phyloP scores from a whole-genome alignment of 1,284 basidiomycete genomes.

The Mycena citricolor region DNA sequence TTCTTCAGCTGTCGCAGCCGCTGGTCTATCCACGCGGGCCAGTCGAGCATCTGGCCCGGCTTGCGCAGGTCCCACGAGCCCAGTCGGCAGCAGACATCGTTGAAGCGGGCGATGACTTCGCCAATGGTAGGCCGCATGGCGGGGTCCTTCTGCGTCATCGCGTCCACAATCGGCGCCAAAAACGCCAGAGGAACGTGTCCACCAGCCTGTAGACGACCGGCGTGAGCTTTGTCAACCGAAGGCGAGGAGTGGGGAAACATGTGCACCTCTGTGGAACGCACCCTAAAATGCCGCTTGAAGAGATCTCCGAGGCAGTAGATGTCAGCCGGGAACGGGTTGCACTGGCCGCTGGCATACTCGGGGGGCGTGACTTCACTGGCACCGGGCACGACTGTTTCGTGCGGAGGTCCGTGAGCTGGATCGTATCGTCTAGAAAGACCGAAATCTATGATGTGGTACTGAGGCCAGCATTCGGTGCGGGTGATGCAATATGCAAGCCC shows the following conservation, averaged over 20 bases:
- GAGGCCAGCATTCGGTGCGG: constrained; percentile 32
- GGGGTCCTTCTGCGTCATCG: constrained; percentile 12
- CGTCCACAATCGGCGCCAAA: constrained; percentile 5
- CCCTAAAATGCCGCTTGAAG: background rate
- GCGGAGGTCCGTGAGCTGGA: constrained; percentile 4
- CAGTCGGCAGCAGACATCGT: background rate
- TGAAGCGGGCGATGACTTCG: constrained; percentile 7
- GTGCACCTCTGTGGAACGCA: background rate
- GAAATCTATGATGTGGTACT: constrained; percentile 36
- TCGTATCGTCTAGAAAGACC: constrained; percentile 29
- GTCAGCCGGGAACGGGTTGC: constrained; percentile 36
- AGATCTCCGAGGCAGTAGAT: constrained; percentile 36
- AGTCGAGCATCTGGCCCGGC: background rate
- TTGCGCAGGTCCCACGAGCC: constrained; percentile 6
- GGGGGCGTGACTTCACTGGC: constrained; percentile 21
- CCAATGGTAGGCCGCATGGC: constrained; percentile 9
- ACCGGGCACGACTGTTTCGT: background rate
- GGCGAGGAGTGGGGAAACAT: background rate
- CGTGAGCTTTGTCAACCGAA: background rate
- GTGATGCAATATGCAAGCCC: constrained; percentile 25
- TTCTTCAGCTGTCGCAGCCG: background rate
- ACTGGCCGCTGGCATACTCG: constrained; percentile 19
- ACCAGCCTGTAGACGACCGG: background rate
- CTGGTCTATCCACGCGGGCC: background rate
- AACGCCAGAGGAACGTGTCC: constrained; percentile 4